These are phyloP conservation scores for Abrus precatorius DNA, from an alignment of 306 rosid species.

Conservation along the genomic window DNA sequence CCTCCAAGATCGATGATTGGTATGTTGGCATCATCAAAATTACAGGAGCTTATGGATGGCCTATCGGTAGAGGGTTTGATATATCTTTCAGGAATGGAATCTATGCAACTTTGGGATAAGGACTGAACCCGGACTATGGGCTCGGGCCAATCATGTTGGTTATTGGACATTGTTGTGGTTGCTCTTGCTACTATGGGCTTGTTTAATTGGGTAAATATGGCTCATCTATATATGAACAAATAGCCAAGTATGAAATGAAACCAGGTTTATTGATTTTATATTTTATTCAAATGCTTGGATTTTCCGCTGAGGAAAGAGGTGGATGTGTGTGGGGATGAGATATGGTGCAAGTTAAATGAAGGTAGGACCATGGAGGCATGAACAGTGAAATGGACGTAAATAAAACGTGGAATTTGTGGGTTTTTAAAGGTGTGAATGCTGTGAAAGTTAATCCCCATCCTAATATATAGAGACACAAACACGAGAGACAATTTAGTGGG, in stretches of 20 bases:
- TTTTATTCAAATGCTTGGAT: neutral
- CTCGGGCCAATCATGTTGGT: constrained; percentile 89
- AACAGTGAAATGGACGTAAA: constrained; percentile 55
- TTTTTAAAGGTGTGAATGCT: constrained; percentile 26
- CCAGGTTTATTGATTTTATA: neutral
- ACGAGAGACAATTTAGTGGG: neutral
- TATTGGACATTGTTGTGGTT: constrained; percentile 47
- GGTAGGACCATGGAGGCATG: constrained; percentile 36
- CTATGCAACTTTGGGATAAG: constrained; percentile 61
- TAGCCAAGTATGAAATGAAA: constrained; percentile 8
- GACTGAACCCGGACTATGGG: constrained; percentile 89
- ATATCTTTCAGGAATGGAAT: constrained; percentile 71
- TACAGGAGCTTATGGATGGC: constrained; percentile 23
- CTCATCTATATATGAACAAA: constrained; percentile 11
- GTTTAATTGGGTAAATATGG: neutral
- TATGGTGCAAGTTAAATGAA: constrained; percentile 45
- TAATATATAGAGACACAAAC: neutral
- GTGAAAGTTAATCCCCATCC: neutral
- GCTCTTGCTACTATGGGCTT: too few species aligned
- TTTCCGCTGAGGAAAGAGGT: constrained; percentile 7
- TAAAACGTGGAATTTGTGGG: constrained; percentile 70
- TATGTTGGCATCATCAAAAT: constrained; percentile 53
- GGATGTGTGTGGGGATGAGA: constrained; percentile 25
- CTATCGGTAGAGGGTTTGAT: constrained; percentile 71
- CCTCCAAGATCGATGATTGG: constrained; percentile 75